Conservation (phyloP, 2,329 filamentous ascomycete species). For the Ceratocystis destructans region DNA sequence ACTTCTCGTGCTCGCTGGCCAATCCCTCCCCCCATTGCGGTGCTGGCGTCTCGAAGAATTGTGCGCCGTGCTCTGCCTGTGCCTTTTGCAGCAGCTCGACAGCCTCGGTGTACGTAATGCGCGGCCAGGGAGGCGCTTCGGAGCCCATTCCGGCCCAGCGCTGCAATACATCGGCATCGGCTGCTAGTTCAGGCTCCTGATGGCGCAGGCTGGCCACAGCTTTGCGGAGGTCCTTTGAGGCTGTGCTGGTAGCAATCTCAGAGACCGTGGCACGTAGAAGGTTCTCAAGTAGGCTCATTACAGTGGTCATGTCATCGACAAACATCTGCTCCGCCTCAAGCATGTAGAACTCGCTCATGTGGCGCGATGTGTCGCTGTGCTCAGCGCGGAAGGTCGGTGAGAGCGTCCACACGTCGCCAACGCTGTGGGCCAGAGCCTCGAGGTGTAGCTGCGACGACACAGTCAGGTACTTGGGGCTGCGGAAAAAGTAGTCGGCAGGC, state of each 20-base stretch:
- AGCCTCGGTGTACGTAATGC: slow-evolving; percentile 70
- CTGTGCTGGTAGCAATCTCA: slow-evolving; percentile 31
- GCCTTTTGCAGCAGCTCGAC: slow-evolving; percentile 53
- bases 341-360: slow-evolving; percentile 98
- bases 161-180: slow-evolving; percentile 36
- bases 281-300: slow-evolving; percentile 71
- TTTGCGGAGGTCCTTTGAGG: slow-evolving; percentile 32
- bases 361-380: slow-evolving; percentile 80
- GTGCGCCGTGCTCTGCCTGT: slow-evolving; percentile 24
- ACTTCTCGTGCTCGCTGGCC: slow-evolving; percentile 86
- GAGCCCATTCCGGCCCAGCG: slow-evolving; percentile 59
- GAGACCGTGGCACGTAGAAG: slow-evolving; percentile 48
- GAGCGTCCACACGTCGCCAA: slow-evolving; percentile 85
- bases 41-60: slow-evolving; percentile 47
- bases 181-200: slow-evolving; percentile 27
- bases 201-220: slow-evolving; percentile 22
- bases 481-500: slow-evolving; percentile 54
- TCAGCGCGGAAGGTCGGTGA: slow-evolving; percentile 91
- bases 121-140: slow-evolving; percentile 47
- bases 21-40: slow-evolving; percentile 62
- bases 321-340: slow-evolving; percentile 84
- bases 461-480: slow-evolving; percentile 79
- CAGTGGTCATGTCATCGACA: slow-evolving; percentile 48
- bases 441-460: slow-evolving; percentile 91
- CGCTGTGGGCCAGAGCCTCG: slow-evolving; percentile 75